These are phyloP conservation scores for Hymenoscyphus albidus DNA, from an alignment of 2,329 filamentous ascomycete genomes.

Conservation along the genomic window DNA sequence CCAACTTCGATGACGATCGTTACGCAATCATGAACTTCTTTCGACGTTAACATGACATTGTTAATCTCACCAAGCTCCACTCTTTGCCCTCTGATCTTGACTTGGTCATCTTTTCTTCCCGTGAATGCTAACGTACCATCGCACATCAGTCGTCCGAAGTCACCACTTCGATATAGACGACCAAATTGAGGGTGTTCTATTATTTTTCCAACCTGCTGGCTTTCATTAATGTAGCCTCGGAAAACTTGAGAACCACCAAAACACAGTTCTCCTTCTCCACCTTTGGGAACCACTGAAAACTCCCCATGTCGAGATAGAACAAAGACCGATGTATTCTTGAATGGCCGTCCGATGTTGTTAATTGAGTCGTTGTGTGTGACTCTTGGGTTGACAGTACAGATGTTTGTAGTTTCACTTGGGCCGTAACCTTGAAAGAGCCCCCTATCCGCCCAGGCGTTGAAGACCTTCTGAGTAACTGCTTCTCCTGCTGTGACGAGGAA, in stretches of 20 bases:
- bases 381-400: conserved; percentile 68
- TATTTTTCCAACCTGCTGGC: conserved; percentile 63
- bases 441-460: conserved; percentile 61
- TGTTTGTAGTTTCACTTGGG: conserved; percentile 82
- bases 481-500: conserved; percentile 82
- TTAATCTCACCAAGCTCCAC: conserved; percentile 78
- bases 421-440: conserved; percentile 79
- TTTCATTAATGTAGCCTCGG: conserved; percentile 66
- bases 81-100: conserved; percentile 76
- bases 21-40: conserved; percentile 55
- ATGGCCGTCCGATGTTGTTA: conserved; percentile 71
- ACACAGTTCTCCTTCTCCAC: conserved; percentile 77
- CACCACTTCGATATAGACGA: conserved; percentile 75
- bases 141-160: conserved; percentile 73
- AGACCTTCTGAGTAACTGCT: conserved; percentile 68
- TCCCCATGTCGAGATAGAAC: conserved; percentile 39
- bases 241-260: conserved; percentile 83
- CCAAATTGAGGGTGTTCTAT: conserved; percentile 65
- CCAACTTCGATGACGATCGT: conserved; percentile 53
- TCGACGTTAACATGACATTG: conserved; percentile 51
- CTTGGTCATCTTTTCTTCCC: conserved; percentile 72
- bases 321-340: conserved; percentile 66
- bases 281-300: conserved; percentile 58
- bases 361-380: conserved; percentile 57
- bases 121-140: conserved; percentile 72